phyloP scores from a whole-genome alignment of 306 rosid species.

The Cucurbita argyrosperma region DNA sequence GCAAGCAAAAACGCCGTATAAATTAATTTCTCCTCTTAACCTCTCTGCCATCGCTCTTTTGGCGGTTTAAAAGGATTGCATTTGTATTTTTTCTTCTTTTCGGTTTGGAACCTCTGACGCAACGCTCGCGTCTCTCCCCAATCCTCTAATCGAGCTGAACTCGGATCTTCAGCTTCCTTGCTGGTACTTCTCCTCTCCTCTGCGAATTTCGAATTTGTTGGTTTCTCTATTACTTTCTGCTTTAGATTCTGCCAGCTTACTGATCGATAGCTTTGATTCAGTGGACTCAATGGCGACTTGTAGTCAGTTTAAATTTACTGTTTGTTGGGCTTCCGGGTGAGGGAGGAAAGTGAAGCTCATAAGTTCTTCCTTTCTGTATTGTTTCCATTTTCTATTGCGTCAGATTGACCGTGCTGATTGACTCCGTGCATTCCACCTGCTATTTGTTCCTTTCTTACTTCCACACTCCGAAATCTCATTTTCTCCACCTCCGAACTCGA shows the following conservation, averaged over 20 bases:
- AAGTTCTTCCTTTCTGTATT: neutral
- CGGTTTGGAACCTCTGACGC: constrained; percentile 44
- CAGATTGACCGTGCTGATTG: neutral
- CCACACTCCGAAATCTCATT: neutral
- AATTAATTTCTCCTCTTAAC: neutral
- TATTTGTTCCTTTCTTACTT: neutral
- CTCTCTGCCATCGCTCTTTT: constrained; percentile 30
- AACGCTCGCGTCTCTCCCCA: constrained; percentile 1
- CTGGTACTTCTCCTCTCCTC: neutral
- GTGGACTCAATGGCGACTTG: neutral
- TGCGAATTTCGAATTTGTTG: neutral
- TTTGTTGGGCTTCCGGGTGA: constrained; percentile 20
- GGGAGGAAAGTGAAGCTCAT: neutral
- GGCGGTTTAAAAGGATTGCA: constrained; percentile 35
- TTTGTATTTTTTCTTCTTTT: constrained; percentile 13
- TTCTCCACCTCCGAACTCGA: neutral
- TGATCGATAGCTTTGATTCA: neutral
- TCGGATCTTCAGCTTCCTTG: constrained; percentile 25
- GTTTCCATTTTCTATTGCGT: neutral
- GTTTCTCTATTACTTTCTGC: neutral
- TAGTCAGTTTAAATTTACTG: neutral
- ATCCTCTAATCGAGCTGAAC: constrained; percentile 16
- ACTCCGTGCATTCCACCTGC: neutral
- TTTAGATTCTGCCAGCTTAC: neutral
- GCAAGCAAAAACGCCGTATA: constrained; percentile 14